Base-by-base conservation (phyloP, 495 filamentous ascomycete species). In the Aspergillus heteromorphus region DNA sequence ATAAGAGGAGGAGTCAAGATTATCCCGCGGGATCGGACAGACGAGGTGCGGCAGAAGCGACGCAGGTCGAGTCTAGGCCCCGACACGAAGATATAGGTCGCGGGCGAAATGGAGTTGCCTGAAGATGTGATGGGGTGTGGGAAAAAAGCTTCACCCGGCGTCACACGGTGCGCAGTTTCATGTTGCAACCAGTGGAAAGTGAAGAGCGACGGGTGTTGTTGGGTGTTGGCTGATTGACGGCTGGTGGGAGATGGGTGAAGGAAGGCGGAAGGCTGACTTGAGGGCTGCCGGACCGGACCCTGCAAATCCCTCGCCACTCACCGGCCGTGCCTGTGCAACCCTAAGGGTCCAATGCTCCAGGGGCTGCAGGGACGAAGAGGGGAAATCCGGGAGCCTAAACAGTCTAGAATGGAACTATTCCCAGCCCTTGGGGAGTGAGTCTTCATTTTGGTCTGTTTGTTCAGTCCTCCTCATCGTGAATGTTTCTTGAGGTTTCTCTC, bases 91-190 rank as follows among this genome's bases (percentile, higher is more conserved):
- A 21, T 20, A 23, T 43, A 21, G 21, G 14, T 43, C 18, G 21
- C 5, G 14, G 43, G 51, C 23, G 43, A 31, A 57, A 56, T 31
- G 36, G 40, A 40, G 45, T 16, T 42, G 41, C 36, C 38, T 43
- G 19, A 49, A 34, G 47, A 62, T 49, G 34, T 43, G 45, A 48
- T 36, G 6, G 43, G 49, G 34, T 43, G 45, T 50, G 19, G 6
- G 43, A 60, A 45, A 38, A 47, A 29, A 29, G 43, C 43, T 47
- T 47, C 43, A 29, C n/a, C 23, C 5, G 40, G 40, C 21, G 21
- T 27, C 43, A 47, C 43, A 47, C 14, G 43, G 16, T 27, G 23
- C 21, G 11, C 21, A 8, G 21, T n/a, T 29, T 47, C 43, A 47
- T 45, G 21, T 47, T 47, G 43, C 43, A 47, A 23, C 11, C 14